Conservation (phyloP, 768 basidiomycete species). For the Pholiota conissans region DNA sequence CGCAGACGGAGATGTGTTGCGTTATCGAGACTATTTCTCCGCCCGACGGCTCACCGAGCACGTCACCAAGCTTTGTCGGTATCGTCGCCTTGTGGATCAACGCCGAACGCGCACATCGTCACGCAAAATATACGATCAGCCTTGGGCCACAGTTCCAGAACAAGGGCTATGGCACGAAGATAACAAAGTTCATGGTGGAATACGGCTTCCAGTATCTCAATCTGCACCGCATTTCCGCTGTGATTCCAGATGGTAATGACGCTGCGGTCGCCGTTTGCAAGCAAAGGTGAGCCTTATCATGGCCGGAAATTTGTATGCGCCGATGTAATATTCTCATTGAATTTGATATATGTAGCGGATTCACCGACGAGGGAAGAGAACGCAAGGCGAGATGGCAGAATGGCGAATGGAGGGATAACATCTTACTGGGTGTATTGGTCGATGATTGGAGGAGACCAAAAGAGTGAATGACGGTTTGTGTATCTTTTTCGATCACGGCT, state of each 20-base stretch:
- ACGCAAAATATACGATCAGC: not conserved
- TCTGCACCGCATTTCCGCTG: constrained; percentile 41
- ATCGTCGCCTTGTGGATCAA: not conserved
- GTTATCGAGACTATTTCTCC: constrained; percentile 10
- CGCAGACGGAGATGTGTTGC: constrained; percentile 13
- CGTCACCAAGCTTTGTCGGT: constrained; percentile 5
- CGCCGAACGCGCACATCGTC: not conserved
- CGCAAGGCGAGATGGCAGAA: not conserved
- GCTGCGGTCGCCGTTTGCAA: constrained; percentile 39
- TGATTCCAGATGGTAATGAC: constrained; percentile 36
- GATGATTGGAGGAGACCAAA: not conserved
- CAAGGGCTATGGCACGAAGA: constrained; percentile 33
- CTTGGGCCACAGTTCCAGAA: constrained; percentile 4
- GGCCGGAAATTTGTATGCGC: too few relatives aligned
- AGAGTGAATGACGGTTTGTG: not conserved
- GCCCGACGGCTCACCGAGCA: not conserved
- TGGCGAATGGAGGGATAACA: not conserved
- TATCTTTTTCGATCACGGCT: not conserved
- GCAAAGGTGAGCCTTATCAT: constrained; percentile 30
- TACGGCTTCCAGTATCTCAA: constrained; percentile 38
- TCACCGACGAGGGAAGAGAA: not conserved
- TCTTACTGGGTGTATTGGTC: not conserved
- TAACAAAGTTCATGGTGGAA: constrained; percentile 38
- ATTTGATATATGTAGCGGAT: too few relatives aligned
- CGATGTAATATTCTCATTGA: too few relatives aligned